Conservation (phyloP, 148 eudicot genomes). For the Selenicereus undatus region DNA sequence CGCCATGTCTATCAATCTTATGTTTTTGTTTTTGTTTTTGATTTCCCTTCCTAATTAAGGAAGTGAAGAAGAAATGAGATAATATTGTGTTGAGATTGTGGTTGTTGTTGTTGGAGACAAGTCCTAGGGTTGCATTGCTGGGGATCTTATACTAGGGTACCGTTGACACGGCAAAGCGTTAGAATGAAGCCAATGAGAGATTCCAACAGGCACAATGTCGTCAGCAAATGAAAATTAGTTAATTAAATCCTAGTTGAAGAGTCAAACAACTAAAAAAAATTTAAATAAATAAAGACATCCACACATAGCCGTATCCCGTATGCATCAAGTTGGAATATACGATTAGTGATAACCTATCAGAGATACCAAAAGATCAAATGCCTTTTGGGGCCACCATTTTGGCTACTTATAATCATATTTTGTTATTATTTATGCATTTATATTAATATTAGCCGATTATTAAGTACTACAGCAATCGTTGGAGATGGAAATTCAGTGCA, state of each 20-base stretch:
- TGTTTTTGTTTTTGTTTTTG: not conserved
- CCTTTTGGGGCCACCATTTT: constrained; percentile 15
- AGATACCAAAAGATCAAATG: constrained; percentile 23
- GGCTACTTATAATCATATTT: constrained; percentile 10
- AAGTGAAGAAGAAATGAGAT: not conserved
- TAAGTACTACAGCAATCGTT: too few relatives aligned
- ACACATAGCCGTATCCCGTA: constrained; percentile 14
- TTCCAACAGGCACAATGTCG: constrained; percentile 10
- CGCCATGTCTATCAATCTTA: not conserved
- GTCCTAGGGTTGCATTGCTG: not conserved
- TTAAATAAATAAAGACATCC: not conserved
- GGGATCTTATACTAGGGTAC: constrained; percentile 17
- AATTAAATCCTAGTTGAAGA: not conserved
- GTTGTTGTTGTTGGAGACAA: constrained; percentile 10
- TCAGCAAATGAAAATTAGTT: not conserved
- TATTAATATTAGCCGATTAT: not conserved
- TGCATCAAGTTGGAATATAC: constrained; percentile 17
- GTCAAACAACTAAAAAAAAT: too few relatives aligned
- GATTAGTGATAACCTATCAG: not conserved
- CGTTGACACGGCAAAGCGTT: constrained; percentile 22
- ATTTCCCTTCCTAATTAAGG: not conserved
- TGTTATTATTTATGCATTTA: not conserved
- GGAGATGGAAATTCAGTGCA: too few relatives aligned
- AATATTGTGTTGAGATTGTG: not conserved
- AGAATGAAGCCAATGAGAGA: not conserved